Percentiles rank a stretch among this genome's conserved stretches.
phyloP scores from a whole-genome alignment of 139 green algal genomes.

The Haematococcus lacustris region DNA sequence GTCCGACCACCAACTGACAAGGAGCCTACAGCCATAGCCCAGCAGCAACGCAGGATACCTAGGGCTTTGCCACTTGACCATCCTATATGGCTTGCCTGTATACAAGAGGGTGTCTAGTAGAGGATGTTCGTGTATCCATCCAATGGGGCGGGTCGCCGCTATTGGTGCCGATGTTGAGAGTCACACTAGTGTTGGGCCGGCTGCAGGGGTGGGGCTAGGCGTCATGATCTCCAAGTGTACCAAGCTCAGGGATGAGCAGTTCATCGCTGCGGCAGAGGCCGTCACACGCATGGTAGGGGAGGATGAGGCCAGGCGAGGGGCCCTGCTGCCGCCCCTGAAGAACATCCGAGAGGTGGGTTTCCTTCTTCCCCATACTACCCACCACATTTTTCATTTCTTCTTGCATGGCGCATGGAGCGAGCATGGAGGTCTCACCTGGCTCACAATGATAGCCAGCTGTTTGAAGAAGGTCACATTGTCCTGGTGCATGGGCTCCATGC shows the following conservation, averaged over 20 bases:
- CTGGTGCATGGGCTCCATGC: slow-evolving; percentile 18
- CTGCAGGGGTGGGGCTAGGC: slow-evolving; percentile 29
- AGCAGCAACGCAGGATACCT: too few species aligned
- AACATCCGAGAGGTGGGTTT: slow-evolving; percentile 45
- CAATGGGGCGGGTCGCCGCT: too few species aligned
- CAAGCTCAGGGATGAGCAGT: slow-evolving; percentile 75
- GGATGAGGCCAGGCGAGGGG: slow-evolving; percentile 47
- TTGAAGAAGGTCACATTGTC: neutral
- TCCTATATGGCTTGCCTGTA: too few species aligned
- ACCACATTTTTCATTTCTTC: neutral
- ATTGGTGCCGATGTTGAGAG: too few species aligned
- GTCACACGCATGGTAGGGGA: slow-evolving; percentile 55
- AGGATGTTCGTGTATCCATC: too few species aligned
- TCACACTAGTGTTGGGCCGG: too few species aligned
- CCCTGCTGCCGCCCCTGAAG: slow-evolving; percentile 54
- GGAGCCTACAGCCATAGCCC: too few species aligned
- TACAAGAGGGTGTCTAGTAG: too few species aligned
- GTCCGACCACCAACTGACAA: too few species aligned
- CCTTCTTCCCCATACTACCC: neutral
- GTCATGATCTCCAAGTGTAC: slow-evolving; percentile 40
- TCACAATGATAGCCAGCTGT: neutral
- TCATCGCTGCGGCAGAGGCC: slow-evolving; percentile 68
- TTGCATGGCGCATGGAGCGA: neutral
- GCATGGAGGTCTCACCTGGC: neutral
- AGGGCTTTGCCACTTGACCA: too few species aligned